phyloP scores from a whole-genome alignment of 2,329 filamentous ascomycete genomes.

The Botrytis aclada region DNA sequence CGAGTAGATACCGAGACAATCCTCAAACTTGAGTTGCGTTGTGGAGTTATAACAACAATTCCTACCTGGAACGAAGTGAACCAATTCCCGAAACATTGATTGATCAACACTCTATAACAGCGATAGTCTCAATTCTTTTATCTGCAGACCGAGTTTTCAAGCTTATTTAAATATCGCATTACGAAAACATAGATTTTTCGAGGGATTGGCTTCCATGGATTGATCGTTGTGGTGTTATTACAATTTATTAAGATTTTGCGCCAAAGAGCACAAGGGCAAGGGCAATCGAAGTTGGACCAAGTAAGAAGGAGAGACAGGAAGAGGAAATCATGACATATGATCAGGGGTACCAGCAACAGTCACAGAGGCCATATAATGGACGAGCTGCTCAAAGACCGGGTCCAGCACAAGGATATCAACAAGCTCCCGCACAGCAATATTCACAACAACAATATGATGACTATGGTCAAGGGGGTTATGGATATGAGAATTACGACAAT shows the following conservation, averaged over 20 bases:
- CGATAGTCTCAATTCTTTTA: not conserved
- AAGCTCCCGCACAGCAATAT: conserved; percentile 48
- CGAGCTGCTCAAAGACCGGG: conserved; percentile 31
- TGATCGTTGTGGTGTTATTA: not conserved
- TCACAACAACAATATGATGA: conserved; percentile 56
- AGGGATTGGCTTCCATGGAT: conserved; percentile 3
- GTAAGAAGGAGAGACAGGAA: not conserved
- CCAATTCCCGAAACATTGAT: conserved; percentile 18
- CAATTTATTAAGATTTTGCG: conserved; percentile 8
- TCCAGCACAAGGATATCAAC: conserved; percentile 33
- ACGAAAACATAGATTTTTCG: not conserved
- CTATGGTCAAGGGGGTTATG: conserved; percentile 35
- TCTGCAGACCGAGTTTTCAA: not conserved
- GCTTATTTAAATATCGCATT: not conserved
- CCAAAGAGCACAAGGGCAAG: not conserved
- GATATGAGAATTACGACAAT: conserved; percentile 33
- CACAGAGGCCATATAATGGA: conserved; percentile 35
- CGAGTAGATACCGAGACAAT: not conserved
- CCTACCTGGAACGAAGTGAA: not conserved
- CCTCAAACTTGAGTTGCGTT: conserved; percentile 9
- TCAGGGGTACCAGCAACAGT: conserved; percentile 34
- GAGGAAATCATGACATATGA: conserved; percentile 36
- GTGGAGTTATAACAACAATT: conserved; percentile 6
- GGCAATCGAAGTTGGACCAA: not conserved
- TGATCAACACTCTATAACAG: not conserved